Evolutionary conservation across 2,329 filamentous ascomycete species (phyloP).

Genomic region (Phyllosticta citribraziliensis): DNA sequence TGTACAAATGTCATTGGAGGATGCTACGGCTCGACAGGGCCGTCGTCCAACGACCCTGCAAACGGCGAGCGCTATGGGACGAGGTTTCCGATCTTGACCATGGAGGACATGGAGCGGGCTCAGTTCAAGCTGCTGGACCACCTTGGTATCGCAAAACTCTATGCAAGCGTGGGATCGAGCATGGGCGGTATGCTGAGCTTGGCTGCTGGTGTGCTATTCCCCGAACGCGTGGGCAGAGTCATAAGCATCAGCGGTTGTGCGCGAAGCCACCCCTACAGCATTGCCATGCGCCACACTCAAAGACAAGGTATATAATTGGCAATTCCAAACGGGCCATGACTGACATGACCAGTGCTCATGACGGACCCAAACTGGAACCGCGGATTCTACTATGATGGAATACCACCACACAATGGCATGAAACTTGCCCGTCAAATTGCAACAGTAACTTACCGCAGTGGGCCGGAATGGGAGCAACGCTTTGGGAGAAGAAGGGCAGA

Average conservation of each 20-base stretch:
- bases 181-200: slow-evolving; percentile 99
- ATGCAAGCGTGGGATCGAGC: slow-evolving; percentile 88
- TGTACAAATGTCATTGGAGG: slow-evolving; percentile 96
- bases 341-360: slow-evolving; percentile 60
- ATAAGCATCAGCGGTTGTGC: slow-evolving; percentile 91
- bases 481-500: slow-evolving; percentile 86
- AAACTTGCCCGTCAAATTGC: slow-evolving; percentile 96
- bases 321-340: not conserved
- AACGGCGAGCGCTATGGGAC: slow-evolving; percentile 87
- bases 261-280: slow-evolving; percentile 90
- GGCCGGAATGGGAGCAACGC: slow-evolving; percentile 93
- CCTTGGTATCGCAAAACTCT: slow-evolving; percentile 66
- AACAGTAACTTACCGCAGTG: slow-evolving; percentile 92
- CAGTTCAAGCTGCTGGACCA: slow-evolving; percentile 82
- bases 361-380: slow-evolving; percentile 97
- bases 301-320: slow-evolving; percentile 49
- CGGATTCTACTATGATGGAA: slow-evolving; percentile 73
- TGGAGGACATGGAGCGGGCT: slow-evolving; percentile 95
- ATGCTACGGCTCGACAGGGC: slow-evolving; percentile 92
- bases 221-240: slow-evolving; percentile 69
- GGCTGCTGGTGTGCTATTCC: slow-evolving; percentile 74
- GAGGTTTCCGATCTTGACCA: slow-evolving; percentile 86
- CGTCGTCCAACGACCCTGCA: slow-evolving; percentile 75
- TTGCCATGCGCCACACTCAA: slow-evolving; percentile 97
- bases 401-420: slow-evolving; percentile 94